Base-by-base conservation (phyloP, 73 alveolate species). In the Strombidium stylifer region DNA sequence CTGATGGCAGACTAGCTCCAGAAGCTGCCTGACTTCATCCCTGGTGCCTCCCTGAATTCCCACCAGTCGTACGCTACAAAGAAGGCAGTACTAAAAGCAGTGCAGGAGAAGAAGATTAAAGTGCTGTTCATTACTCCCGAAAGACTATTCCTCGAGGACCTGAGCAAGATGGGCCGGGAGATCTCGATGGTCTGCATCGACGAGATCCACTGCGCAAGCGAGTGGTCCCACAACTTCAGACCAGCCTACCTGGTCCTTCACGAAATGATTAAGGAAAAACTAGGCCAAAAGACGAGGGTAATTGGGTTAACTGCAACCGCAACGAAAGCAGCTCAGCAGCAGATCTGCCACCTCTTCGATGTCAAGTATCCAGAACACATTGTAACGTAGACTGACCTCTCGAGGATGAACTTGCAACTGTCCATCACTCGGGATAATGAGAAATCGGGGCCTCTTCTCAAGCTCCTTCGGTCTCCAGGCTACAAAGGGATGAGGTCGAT, bases 31-130 rank as follows among this genome's bases (percentile, higher is more conserved):
- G 59, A 35, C n/a, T 91, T 93, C 56, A 62, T 90, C 28, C 80
- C 92, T 25, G 99, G 97, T 8, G 96, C 97, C 0, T 86, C 97
- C 7, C 52, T 93, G 21, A 87, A 94, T 55, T 93, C 99, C 10
- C 76, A 84, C 52, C 75, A 94, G 55, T 59, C 94, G 0, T 64
- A 56, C 30, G 54, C 74, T 7, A 90, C 87, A 64, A 90, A 91
- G 72, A 52, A 76, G 44, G 73, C 79, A 47, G 79, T 96, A 23
- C 44, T 78, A 28, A 58, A 75, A 20, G 95, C 94, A 3, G 68
- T 91, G 1, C 62, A 83, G 45, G 82, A 83, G 34, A 76, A 74
- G 14, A 52, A 81, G 45, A 90, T 95, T 55, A 78, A 89, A 37
- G 82, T 95, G 0, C 66, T 93, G 45, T 93, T 86, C 80, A 73